Base-by-base conservation (phyloP, 73 alveolate species). In the Blepharisma japonicum region DNA sequence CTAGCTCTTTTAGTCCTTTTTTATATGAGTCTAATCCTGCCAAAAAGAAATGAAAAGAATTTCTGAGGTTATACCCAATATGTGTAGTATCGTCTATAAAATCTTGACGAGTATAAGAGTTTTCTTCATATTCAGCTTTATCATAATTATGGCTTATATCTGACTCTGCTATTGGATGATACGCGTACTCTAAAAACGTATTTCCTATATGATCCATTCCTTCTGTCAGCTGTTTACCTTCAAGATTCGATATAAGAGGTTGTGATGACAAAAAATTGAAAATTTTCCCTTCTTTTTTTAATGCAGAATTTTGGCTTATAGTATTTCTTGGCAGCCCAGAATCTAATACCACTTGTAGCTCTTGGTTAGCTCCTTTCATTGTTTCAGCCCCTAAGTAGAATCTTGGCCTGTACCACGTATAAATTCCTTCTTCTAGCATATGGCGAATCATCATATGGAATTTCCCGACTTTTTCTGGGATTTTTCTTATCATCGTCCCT, bases 351-450 rank as follows among this genome's bases (percentile, higher is more conserved):
- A 61, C 46, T 25, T 61, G 74, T 48, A 61, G 23, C 23, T 61
- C 74, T 61, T 61, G 74, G 46, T 61, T 61, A 1, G 74, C 74
- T 1, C 47, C 23, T 61, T 39, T 61, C 47, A 61, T 18, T 39
- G 74, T 14, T 8, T 61, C 74, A 14, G 47, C 74, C 5, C 23
- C 23, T 18, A 25, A 9, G 5, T 61, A 61, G 46, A 61, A 61
- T 5, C 74, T 61, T 1, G 74, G 74, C 47, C 74, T n/a, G 23
- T 61, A 61, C 74, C 74, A 61, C 18, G 74, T 61, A 25, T 14
- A 61, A 25, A 61, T 61, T 14, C 74, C 74, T 61, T 61, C 74
- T 0, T 61, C 74, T 2, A 61, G 74, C 74, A 61, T 61, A 61
- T 18, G 46, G 49, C 74, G 38, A 61, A 61, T 25, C n/a, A 61